These are phyloP conservation scores for Camelina hispida DNA, from an alignment of 345 rosid species.

Conservation along the genomic window DNA sequence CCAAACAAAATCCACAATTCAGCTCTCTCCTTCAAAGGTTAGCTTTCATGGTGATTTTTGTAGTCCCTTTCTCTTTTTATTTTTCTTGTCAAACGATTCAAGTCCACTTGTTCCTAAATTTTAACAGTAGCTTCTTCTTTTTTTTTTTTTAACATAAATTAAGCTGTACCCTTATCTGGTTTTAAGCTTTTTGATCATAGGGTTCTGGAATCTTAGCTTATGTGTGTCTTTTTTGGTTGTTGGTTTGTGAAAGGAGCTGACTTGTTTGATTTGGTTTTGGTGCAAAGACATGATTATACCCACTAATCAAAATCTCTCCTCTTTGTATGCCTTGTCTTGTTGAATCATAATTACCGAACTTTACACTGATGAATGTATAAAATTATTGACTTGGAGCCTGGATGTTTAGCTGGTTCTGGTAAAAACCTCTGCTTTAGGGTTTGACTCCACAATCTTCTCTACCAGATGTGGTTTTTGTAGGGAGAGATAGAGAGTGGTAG, in stretches of 20 bases:
- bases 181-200: constrained; percentile 27
- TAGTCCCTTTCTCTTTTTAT: constrained; percentile 2
- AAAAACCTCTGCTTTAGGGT: constrained; percentile 20
- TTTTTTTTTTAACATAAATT: not conserved
- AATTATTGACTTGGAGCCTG: not conserved
- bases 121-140: not conserved
- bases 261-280: constrained; percentile 12
- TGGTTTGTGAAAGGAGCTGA: constrained; percentile 21
- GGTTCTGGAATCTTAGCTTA: not conserved
- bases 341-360: constrained; percentile 12
- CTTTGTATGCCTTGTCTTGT: constrained; percentile 15
- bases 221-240: constrained; percentile 16
- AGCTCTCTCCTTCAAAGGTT: constrained; percentile 34
- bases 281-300: not conserved
- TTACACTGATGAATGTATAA: constrained; percentile 3
- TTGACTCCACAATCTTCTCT: not conserved
- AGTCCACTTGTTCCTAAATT: constrained; percentile 10
- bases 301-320: not conserved
- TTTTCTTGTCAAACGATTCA: constrained; percentile 4
- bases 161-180: not conserved
- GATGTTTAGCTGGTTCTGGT: not conserved
- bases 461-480: constrained; percentile 5
- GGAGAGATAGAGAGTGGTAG: constrained; percentile 6
- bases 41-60: constrained; percentile 28
- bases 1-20: constrained; percentile 17